Evolutionary conservation across 2,329 filamentous ascomycete genomes (phyloP).

Genomic region (Paramyrothecium sp.): DNA sequence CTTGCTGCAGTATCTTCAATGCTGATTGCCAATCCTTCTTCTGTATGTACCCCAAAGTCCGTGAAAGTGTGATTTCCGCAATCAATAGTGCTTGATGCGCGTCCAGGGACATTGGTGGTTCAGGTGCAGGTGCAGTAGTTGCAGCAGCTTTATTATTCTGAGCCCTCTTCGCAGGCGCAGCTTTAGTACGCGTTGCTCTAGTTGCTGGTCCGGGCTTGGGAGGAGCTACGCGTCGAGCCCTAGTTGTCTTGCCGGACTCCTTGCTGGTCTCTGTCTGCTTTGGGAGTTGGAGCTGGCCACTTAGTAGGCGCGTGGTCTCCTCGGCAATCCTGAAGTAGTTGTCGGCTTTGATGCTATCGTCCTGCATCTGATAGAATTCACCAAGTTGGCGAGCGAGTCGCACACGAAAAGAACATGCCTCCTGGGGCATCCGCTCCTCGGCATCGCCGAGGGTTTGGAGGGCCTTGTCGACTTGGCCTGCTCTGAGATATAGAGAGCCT

Average conservation of each 20-base stretch:
- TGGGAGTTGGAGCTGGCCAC: slow-evolving; percentile 15
- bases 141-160: slow-evolving; percentile 3
- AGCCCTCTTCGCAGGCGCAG: slow-evolving; percentile 9
- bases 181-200: slow-evolving; percentile 10
- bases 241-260: slow-evolving; percentile 20
- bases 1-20: slow-evolving; percentile 50
- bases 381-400: slow-evolving; percentile 54
- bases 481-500: slow-evolving; percentile 53
- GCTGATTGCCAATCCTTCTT: slow-evolving; percentile 59
- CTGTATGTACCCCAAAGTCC: slow-evolving; percentile 43
- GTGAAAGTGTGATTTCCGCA: slow-evolving; percentile 31
- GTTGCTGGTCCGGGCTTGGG: slow-evolving; percentile 9
- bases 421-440: slow-evolving; percentile 46
- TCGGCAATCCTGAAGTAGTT: slow-evolving; percentile 49
- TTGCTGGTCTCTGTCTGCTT: slow-evolving; percentile 17
- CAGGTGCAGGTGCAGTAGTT: slow-evolving; percentile 10
- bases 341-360: slow-evolving; percentile 40
- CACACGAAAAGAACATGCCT: slow-evolving; percentile 32
- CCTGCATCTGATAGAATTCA: slow-evolving; percentile 51
- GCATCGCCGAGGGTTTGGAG: slow-evolving; percentile 53
- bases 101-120: slow-evolving; percentile 23
- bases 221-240: slow-evolving; percentile 15
- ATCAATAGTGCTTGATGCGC: slow-evolving; percentile 35
- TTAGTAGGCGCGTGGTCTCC: slow-evolving; percentile 37
- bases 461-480: slow-evolving; percentile 59